These are phyloP conservation scores for Fraxinus quadrangulata DNA, from an alignment of 257 asterid species.

Conservation along the genomic window DNA sequence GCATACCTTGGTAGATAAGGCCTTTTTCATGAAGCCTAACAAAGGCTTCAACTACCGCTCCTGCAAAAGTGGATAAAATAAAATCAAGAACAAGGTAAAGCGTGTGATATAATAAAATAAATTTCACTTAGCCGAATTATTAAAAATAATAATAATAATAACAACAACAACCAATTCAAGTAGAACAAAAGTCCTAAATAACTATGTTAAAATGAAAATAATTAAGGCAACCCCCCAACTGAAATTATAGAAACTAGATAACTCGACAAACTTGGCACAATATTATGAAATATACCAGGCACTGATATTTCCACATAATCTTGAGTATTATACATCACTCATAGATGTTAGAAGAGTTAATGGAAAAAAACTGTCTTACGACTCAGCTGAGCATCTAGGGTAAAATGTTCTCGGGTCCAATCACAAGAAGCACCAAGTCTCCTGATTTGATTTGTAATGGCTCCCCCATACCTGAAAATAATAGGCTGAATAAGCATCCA, in stretches of 20 bases:
- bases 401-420: conserved; percentile 92
- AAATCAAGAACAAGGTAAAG: conserved; percentile 16
- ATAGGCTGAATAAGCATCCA: conserved; percentile 31
- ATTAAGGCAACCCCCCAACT: conserved; percentile 19
- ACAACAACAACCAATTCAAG: not conserved
- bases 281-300: conserved; percentile 22
- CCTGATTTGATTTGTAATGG: conserved; percentile 91
- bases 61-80: conserved; percentile 50
- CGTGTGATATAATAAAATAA: conserved; percentile 17
- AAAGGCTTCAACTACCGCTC: conserved; percentile 93
- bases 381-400: conserved; percentile 93
- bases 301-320: conserved; percentile 9
- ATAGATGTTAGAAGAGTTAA: conserved; percentile 48
- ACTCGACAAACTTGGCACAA: conserved; percentile 22
- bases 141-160: not conserved
- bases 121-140: conserved; percentile 14
- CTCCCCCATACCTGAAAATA: conserved; percentile 87
- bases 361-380: conserved; percentile 72
- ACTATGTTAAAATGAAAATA: not conserved
- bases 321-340: conserved; percentile 26
- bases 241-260: conserved; percentile 1
- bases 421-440: conserved; percentile 99
- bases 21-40: conserved; percentile 97
- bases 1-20: conserved; percentile 84
- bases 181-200: not conserved